phyloP scores from a whole-genome alignment of 1,284 basidiomycete genomes.

The Trichosporon ovoides region DNA sequence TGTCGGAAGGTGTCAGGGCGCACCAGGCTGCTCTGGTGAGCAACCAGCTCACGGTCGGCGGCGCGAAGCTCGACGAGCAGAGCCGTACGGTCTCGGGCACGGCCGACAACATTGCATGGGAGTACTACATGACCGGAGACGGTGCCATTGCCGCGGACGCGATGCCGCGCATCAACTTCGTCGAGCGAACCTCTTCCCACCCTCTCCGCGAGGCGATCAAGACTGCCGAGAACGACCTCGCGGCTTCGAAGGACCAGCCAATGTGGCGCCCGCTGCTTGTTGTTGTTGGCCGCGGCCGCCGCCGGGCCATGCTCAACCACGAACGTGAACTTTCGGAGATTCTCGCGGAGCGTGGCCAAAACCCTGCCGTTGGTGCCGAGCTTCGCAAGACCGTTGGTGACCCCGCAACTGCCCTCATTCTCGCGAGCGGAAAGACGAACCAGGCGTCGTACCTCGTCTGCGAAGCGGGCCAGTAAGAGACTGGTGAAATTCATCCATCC shows the following conservation, averaged over 20 bases:
- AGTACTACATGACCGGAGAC: constrained; percentile 34
- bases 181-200: constrained; percentile 15
- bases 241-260: constrained; percentile 51
- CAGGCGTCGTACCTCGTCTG: constrained; percentile 64
- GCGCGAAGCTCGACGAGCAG: constrained; percentile 30
- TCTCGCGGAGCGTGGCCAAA: constrained; percentile 57
- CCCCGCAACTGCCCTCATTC: constrained; percentile 66
- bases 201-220: constrained; percentile 53
- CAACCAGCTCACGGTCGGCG: constrained; percentile 43
- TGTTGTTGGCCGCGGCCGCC: constrained; percentile 64
- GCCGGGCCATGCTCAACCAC: constrained; percentile 59
- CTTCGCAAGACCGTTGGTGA: constrained; percentile 76
- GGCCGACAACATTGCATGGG: constrained; percentile 50
- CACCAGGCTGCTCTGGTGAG: constrained; percentile 43
- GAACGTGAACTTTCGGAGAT: constrained; percentile 59
- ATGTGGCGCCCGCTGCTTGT: constrained; percentile 56
- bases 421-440: constrained; percentile 52
- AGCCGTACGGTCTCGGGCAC: constrained; percentile 44
- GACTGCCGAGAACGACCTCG: constrained; percentile 54
- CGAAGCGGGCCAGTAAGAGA: constrained; percentile 56
- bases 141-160: constrained; percentile 17
- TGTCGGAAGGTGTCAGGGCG: constrained; percentile 30
- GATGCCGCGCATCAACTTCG: constrained; percentile 33
- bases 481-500: background rate
- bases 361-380: constrained; percentile 54